Evolutionary conservation across 108 stramenopile genomes (phyloP), one percentile per base, ranked within the genome.

Genomic region (Bacterosira constricta): DNA sequence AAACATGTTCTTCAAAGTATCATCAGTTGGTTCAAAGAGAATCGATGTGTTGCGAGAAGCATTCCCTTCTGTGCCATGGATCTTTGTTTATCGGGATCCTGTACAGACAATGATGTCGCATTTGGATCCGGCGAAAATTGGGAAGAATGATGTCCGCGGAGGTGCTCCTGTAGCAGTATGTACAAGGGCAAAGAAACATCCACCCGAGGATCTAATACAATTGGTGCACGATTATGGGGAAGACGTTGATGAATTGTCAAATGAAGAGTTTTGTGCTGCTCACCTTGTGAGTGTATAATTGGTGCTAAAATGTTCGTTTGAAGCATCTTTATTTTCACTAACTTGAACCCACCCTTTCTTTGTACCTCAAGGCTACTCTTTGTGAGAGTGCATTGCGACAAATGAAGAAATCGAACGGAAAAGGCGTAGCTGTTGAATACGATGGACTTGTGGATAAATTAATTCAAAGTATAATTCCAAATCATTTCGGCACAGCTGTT

Each of bases 1-100:
- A 7, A 67, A 77, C 21, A 63, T 93, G 42, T 99, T 98, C 86
- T 96, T 95, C 82, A 99, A 99, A 81, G 89, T 99, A n/a, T 94
- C 93, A 66, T 89, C 90, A 20, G 69, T 88, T 42, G 84, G 84
- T 0, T 77, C 87, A 4, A 64, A 85, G 67, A 39, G 49, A 44
- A 85, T 96, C 17, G 81, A 78, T 6, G 35, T 84, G 4, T 76
- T 96, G 66, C 67, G 71, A 44, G 50, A 79, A 36, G 96, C 95
- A 30, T 89, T 97, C 38, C 96, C 97, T 0, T 66, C 74, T 1
- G 67, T 69, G 4, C 95, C 96, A 0, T 99, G 96, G 96, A 80
- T 90, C 7, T 99, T 94, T 74, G 71, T 97, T 21, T 97, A 90
- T 77, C 82, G 98, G 8, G 88, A 99, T 49, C 87, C 96, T 2